A percentile compares a stretch with the other conserved stretches of the same genome.
These are phyloP conservation scores for Hamigera avellanea DNA, from an alignment of 495 filamentous ascomycete genomes.

Conservation along the genomic window DNA sequence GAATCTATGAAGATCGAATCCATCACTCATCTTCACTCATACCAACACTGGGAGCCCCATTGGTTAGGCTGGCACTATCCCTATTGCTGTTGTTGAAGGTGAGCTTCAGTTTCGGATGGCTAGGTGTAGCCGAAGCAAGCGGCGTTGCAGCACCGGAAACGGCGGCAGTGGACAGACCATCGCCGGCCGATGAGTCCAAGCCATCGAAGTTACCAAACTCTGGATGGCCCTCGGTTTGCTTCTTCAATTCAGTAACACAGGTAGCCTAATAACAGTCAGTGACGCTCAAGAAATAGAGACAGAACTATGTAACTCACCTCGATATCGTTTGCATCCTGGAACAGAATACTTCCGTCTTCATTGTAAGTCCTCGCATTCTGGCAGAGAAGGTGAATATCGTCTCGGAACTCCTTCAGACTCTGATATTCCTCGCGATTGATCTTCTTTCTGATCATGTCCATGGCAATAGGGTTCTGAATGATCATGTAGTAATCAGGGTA, in stretches of 20 bases:
- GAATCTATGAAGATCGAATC: neutral
- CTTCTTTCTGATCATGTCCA: constrained; percentile 84
- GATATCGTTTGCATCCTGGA: constrained; percentile 84
- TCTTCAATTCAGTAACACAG: constrained; percentile 54
- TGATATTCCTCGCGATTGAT: constrained; percentile 91
- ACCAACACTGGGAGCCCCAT: constrained; percentile 11
- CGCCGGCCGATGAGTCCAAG: constrained; percentile 29
- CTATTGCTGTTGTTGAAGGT: constrained; percentile 44
- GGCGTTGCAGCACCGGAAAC: constrained; percentile 63
- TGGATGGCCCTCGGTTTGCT: constrained; percentile 57
- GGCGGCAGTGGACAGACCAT: constrained; percentile 55
- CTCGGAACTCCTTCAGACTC: constrained; percentile 63
- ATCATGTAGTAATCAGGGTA: constrained; percentile 92
- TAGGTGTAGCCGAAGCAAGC: constrained; percentile 40
- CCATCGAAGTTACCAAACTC: constrained; percentile 64
- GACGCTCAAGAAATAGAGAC: constrained; percentile 2
- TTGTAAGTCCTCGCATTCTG: constrained; percentile 91
- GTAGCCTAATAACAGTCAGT: constrained; percentile 42
- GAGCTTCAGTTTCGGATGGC: constrained; percentile 47
- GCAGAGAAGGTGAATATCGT: constrained; percentile 74
- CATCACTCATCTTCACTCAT: constrained; percentile 26
- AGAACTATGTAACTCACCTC: constrained; percentile 50
- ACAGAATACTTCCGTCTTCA: constrained; percentile 84
- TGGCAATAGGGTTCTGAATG: constrained; percentile 83
- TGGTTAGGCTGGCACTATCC: constrained; percentile 15